Evolutionary conservation across 495 filamentous ascomycete species (phyloP), one percentile per base, ranked within the genome.

Genomic region (Parathielavia appendiculata): DNA sequence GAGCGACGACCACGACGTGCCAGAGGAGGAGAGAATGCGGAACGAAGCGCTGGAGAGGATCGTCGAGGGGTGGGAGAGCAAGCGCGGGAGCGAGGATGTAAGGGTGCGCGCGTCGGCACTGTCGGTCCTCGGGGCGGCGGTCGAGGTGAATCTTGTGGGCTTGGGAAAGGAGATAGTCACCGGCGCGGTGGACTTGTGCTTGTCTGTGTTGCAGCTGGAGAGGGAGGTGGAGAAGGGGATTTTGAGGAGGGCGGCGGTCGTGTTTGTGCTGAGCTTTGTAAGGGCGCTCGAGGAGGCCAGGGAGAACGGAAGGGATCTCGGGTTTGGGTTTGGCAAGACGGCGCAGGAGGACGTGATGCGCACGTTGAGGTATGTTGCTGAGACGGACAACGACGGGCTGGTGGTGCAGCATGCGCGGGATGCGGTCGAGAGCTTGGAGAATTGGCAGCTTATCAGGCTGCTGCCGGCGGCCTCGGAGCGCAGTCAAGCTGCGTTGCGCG

Each of bases 31-130:
- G 46, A 70, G 73, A 38, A 63, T 78, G 40, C 77, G 81, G 60
- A 72, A 79, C 22, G 79, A 78, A 4, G 70, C 83, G 12, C 73
- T 87, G 0, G 78, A 79, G 16, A 79, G 80, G 47, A 89, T 95
- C 39, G 77, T 95, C 2, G 72, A 78, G 6, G 87, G 87, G 6
- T 96, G 91, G 91, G 82, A 85, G 52, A 79, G 79, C 43, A 86
- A 81, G 51, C 81, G 83, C 1, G 78, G 81, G 0, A 76, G 80
- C 19, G 91, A 96, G 63, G 90, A 96, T 64, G 74, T 92, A 2
- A 79, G 91, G 14, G 78, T 91, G 39, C 83, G 91, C 7, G 79
- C 89, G 10, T 93, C 89, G 0, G 89, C 90, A 4, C 70, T 96
- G 1, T 88, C 86, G 6, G 81, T 96, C 17, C 75, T 93, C 19